phyloP scores from a whole-genome alignment of 495 filamentous ascomycete species.

The Neurospora africana region DNA sequence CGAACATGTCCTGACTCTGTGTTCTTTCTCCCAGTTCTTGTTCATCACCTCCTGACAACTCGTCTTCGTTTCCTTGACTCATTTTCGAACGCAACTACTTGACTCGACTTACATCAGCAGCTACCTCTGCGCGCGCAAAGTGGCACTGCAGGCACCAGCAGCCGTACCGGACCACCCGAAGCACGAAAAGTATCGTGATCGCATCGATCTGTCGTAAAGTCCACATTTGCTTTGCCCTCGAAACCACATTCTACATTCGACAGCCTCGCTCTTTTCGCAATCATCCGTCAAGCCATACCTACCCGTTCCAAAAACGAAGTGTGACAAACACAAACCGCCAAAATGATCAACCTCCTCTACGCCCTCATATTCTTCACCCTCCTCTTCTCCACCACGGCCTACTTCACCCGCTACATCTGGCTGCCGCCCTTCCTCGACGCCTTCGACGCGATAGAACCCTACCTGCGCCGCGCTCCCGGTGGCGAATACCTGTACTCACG shows the following conservation, averaged over 20 bases:
- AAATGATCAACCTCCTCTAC: constrained; percentile 70
- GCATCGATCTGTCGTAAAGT: not conserved
- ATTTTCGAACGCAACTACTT: not conserved
- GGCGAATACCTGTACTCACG: constrained; percentile 57
- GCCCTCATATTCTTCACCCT: constrained; percentile 53
- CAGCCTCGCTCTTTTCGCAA: not conserved
- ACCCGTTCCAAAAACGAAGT: too few species aligned
- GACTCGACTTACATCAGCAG: not conserved
- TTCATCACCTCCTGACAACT: not conserved
- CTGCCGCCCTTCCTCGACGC: constrained; percentile 48
- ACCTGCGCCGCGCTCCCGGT: constrained; percentile 35
- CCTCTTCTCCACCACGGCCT: constrained; percentile 52
- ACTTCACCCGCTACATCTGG: constrained; percentile 73
- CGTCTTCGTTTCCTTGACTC: not conserved
- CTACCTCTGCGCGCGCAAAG: not conserved
- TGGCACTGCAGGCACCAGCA: not conserved
- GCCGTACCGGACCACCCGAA: not conserved
- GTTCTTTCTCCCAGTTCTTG: not conserved
- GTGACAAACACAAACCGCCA: not conserved
- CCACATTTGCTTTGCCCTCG: not conserved
- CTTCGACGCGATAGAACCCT: constrained; percentile 10
- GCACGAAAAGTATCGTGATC: not conserved
- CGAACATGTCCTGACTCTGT: not conserved
- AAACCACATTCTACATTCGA: not conserved
- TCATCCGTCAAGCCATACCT: not conserved